Evolutionary conservation across 2,329 filamentous ascomycete species (phyloP).

Genomic region (Rhinocladiella similis): DNA sequence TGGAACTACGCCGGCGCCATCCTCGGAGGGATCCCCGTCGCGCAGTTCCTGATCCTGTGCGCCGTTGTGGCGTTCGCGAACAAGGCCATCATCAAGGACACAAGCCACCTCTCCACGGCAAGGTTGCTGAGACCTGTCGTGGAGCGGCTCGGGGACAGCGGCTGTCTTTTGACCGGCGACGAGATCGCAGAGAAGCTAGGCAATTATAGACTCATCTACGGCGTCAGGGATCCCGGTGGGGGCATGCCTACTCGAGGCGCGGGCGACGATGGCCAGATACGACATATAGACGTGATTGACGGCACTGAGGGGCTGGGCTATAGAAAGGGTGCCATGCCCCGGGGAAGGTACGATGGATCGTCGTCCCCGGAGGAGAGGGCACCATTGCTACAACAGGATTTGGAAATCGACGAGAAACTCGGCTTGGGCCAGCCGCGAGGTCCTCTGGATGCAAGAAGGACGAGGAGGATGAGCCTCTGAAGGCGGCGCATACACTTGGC

Average conservation of each 20-base stretch:
- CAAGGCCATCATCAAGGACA: constrained; percentile 28
- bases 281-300: constrained; percentile 16
- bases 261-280: constrained; percentile 3
- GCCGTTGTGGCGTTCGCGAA: constrained; percentile 17
- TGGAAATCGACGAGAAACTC: neutral
- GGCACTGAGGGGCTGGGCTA: constrained; percentile 15
- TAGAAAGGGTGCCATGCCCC: constrained; percentile 12
- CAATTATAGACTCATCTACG: constrained; percentile 24
- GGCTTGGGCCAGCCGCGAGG: neutral
- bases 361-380: constrained; percentile 1
- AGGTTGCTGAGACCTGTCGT: constrained; percentile 22
- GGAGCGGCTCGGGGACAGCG: constrained; percentile 19
- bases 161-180: constrained; percentile 23
- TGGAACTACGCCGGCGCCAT: constrained; percentile 19
- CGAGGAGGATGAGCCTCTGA: constrained; percentile 15
- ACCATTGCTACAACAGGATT: neutral
- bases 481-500: neutral
- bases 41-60: constrained; percentile 18
- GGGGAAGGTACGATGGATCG: constrained; percentile 15
- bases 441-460: neutral
- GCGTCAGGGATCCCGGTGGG: constrained; percentile 28
- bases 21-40: constrained; percentile 20
- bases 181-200: constrained; percentile 26
- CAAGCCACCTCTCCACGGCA: constrained; percentile 19
- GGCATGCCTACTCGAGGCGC: constrained; percentile 1